These are phyloP conservation scores for Takashimella koratensis DNA, from an alignment of 1,284 basidiomycete genomes.

Conservation along the genomic window DNA sequence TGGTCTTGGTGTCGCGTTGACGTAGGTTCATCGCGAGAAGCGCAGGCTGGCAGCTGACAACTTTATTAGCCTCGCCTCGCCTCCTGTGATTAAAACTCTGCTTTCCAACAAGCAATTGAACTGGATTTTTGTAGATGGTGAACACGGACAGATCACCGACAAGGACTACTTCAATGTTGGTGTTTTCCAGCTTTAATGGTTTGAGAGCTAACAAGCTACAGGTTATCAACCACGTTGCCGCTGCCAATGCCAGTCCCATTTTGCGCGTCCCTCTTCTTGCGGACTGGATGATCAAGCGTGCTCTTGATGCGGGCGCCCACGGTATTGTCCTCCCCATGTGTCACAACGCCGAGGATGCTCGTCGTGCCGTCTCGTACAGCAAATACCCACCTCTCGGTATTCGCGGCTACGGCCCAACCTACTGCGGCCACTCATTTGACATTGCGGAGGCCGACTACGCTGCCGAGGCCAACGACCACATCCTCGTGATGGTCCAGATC, in stretches of 20 bases:
- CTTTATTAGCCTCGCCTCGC: not conserved
- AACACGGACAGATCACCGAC: conserved; percentile 26
- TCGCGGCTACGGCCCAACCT: conserved; percentile 36
- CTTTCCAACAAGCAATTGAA: conserved; percentile 15
- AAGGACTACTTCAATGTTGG: conserved; percentile 19
- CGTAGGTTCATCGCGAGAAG: no score
- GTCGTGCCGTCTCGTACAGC: conserved; percentile 19
- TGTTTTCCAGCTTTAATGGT: no score
- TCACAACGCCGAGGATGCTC: conserved; percentile 25
- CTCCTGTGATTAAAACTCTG: not conserved
- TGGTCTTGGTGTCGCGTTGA: conserved; percentile 12
- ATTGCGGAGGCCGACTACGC: conserved; percentile 33
- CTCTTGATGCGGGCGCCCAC: conserved; percentile 40
- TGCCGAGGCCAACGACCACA: conserved; percentile 28
- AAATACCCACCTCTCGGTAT: conserved; percentile 30
- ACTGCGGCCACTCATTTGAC: conserved; percentile 33
- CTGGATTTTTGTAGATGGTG: conserved; percentile 25
- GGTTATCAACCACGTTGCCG: conserved; percentile 10
- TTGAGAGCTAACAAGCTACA: no score
- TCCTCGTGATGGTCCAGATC: conserved; percentile 41
- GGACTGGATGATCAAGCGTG: conserved; percentile 37
- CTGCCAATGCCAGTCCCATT: conserved; percentile 30
- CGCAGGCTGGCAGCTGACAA: not conserved
- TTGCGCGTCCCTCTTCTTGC: conserved; percentile 36
- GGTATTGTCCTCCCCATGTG: conserved; percentile 40